Evolutionary conservation across 1,139 yeast genomes (phyloP), one percentile per base, ranked within the genome.

Genomic region (Hemisphaericaspora subhashii): DNA sequence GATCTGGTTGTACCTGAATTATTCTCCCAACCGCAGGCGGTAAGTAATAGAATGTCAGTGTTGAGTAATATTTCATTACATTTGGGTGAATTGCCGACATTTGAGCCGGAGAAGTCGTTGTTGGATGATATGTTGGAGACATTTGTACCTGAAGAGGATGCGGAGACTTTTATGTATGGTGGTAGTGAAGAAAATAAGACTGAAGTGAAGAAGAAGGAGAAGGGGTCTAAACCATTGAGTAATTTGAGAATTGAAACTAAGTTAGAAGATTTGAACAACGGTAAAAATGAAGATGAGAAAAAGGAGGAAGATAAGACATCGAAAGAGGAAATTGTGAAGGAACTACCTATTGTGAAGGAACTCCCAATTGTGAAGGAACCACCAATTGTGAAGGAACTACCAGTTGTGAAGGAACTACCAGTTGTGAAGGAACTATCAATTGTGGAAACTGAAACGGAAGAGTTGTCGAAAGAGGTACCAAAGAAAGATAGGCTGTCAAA

Each of bases 61-160:
- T 22, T 45, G 15, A 46, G 48, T 34, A 46, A 41, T n/a, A 10
- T 42, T 8, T 46, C 48, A 6, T 38, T 46, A 13, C 41, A 42
- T 33, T 22, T 44, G 25, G 50, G 47, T 5, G 31, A 55, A 35
- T 53, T 68, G 22, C 72, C 71, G 5, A 55, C 55, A 25, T 52
- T 66, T 36, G 72, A 66, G 41, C 54, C 57, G 7, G 71, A 65
- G 17, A 54, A 53, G 20, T 45, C 57, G 36, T 43, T 67, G 49
- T 64, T 67, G 44, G 68, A 60, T 31, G 74, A 68, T 36, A 51
- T 68, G 50, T 48, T 68, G 51, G 41, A 55, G 18, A 53, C 51
- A 5, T 18, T 29, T 18, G 12, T n/a, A 8, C 30, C 30, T 10
- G 30, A 27, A 15, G 30, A 16, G 15, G 20, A 16, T 16, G 23